Conservation (phyloP, 1,139 yeast species). For the Ogataea hybrid region DNA sequence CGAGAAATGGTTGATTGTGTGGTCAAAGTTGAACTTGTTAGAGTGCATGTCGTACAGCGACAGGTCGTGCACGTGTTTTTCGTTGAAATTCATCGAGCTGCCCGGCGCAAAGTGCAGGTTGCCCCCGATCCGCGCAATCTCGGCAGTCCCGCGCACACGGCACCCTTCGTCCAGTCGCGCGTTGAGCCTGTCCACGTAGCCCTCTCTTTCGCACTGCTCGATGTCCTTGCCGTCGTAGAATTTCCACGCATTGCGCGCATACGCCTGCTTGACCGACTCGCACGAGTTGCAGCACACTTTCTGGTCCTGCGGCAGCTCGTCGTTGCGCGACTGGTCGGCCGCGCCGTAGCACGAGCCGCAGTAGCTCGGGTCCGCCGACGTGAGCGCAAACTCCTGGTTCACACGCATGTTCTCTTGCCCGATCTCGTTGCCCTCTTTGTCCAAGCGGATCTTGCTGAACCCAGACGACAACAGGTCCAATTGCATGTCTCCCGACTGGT, state of each 20-base stretch:
- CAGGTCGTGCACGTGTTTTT: constrained; percentile 79
- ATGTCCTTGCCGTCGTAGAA: constrained; percentile 84
- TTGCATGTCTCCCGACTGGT: constrained; percentile 81
- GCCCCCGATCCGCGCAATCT: constrained; percentile 84
- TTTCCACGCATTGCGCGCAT: constrained; percentile 78
- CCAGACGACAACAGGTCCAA: constrained; percentile 69
- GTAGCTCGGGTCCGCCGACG: constrained; percentile 34
- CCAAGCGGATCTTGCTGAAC: constrained; percentile 66
- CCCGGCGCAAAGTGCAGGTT: constrained; percentile 97
- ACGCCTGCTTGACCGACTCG: constrained; percentile 76
- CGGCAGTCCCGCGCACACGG: constrained; percentile 73
- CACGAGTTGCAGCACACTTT: constrained; percentile 82
- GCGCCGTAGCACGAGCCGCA: constrained; percentile 96
- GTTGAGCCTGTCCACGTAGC: constrained; percentile 64
- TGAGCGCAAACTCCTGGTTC: constrained; percentile 27
- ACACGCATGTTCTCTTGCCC: constrained; percentile 34
- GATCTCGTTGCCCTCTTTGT: constrained; percentile 42
- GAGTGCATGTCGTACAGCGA: constrained; percentile 60
- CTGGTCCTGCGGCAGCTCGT: constrained; percentile 35
- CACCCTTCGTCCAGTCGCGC: constrained; percentile 80
- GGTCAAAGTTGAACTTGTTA: constrained; percentile 66
- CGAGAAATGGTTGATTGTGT: constrained; percentile 72
- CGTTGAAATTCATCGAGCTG: constrained; percentile 51
- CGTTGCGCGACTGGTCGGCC: constrained; percentile 58
- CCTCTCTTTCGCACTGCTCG: constrained; percentile 88